phyloP scores from a whole-genome alignment of 441 rosid genomes.

The Euphorbia celastroides region DNA sequence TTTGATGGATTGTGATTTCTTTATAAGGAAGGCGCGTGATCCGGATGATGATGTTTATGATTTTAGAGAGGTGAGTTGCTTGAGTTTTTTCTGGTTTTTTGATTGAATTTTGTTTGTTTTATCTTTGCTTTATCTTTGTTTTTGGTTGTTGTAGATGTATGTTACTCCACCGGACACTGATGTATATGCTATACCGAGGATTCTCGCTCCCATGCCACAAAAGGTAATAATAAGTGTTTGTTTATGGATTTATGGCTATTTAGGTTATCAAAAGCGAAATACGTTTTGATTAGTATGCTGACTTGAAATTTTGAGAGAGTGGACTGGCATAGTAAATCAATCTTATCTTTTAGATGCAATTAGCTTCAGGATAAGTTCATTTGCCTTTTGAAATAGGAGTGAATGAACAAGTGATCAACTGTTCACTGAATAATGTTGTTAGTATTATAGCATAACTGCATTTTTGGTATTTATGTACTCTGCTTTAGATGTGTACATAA shows the following conservation, averaged over 20 bases:
- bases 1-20: constrained; percentile 81
- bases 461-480: neutral
- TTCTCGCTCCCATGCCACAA: constrained; percentile 89
- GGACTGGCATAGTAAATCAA: neutral
- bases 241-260: neutral
- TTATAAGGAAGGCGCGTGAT: constrained; percentile 88
- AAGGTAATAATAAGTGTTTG: constrained; percentile 38
- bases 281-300: neutral
- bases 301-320: neutral
- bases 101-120: neutral
- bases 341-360: neutral
- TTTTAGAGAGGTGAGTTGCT: constrained; percentile 70
- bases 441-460: neutral
- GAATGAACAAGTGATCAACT: neutral
- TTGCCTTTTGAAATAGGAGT: neutral
- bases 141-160: constrained; percentile 57
- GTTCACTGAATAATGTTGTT: neutral
- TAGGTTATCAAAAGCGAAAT: neutral
- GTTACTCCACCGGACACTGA: constrained; percentile 93
- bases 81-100: neutral
- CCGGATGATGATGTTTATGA: constrained; percentile 90
- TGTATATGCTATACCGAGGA: constrained; percentile 74
- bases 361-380: neutral
- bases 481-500: neutral
- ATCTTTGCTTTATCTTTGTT: neutral